A percentile compares a stretch with the other conserved stretches of the same genome.
phyloP scores from a whole-genome alignment of 345 rosid species.

The Lepidium sativum region DNA sequence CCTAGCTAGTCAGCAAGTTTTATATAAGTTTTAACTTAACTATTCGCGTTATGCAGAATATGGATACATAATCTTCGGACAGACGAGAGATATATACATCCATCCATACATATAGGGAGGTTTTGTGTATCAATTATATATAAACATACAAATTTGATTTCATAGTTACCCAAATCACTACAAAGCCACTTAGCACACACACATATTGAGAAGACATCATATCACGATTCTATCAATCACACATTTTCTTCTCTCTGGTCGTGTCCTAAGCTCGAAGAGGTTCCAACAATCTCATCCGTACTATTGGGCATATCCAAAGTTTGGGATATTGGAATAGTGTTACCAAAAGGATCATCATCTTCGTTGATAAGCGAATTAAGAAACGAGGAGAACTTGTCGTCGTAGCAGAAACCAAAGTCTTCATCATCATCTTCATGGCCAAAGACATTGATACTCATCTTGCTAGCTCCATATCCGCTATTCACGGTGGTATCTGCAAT shows the following conservation, averaged over 20 bases:
- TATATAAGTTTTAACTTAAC: too few relatives aligned
- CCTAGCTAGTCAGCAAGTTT: too few relatives aligned
- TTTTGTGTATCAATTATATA: constrained; percentile 4
- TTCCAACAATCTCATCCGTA: constrained; percentile 7
- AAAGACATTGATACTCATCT: constrained; percentile 11
- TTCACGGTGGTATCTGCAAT: constrained; percentile 1
- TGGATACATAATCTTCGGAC: neutral
- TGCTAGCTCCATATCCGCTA: constrained; percentile 8
- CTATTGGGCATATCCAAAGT: neutral
- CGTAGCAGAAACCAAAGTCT: constrained; percentile 30
- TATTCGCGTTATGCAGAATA: neutral
- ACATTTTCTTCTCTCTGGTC: constrained; percentile 5
- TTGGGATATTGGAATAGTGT: neutral
- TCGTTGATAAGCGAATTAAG: constrained; percentile 60
- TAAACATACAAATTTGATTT: neutral
- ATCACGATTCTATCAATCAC: neutral
- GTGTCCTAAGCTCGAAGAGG: constrained; percentile 6
- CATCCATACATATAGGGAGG: neutral
- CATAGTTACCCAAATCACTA: neutral
- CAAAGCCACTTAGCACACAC: constrained; percentile 8
- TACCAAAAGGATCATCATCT: constrained; percentile 30
- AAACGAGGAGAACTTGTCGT: constrained; percentile 59
- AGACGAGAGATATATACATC: neutral
- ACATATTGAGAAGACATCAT: too few relatives aligned
- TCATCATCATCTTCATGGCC: constrained; percentile 4